Evolutionary conservation across 495 filamentous ascomycete genomes (phyloP), one percentile per base, ranked within the genome.

Genomic region (Xylaria sp.): DNA sequence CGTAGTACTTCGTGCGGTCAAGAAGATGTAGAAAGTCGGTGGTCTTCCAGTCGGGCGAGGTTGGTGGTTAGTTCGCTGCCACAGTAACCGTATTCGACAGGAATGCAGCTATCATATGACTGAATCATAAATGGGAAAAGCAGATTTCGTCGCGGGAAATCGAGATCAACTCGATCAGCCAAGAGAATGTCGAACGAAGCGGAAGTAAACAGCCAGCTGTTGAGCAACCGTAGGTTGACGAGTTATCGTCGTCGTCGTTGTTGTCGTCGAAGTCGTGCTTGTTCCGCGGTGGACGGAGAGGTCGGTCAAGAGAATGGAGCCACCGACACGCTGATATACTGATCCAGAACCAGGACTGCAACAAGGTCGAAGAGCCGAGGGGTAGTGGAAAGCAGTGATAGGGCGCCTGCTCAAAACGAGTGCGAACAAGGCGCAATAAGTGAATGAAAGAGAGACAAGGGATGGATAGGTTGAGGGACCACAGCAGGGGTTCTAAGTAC

Each of bases 121-220:
- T 55, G 19, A 33, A 62, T 67, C 58, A 37, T 63, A 5, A 70
- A 55, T 26, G 35, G 41, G 21, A 52, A 62, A 19, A 15, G 40
- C 14, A 24, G 41, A 53, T 62, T 69, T 73, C 40, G 53, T 40
- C 29, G 50, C 48, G 50, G 68, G 26, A 24, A 66, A 57, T 64
- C 70, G 70, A 77, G 76, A 35, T 78, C 76, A 77, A 78, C 76
- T 75, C 71, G 68, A 70, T 24, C 57, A 48, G 61, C 71, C 70
- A 61, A 61, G 75, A 73, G 58, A 70, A 52, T 63, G 68, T 70
- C 48, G 43, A 53, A 70, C 24, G 70, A 73, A 73, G 58, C 58
- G 61, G 35, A 67, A 68, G 62, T 63, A 31, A 71, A 77, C 73
- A 77, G 73, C 76, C 75, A 71, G 76, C 76, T 77, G 76, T 72